Conservation (phyloP, 2,329 filamentous ascomycete genomes). For the Fusarium caatingaense region DNA sequence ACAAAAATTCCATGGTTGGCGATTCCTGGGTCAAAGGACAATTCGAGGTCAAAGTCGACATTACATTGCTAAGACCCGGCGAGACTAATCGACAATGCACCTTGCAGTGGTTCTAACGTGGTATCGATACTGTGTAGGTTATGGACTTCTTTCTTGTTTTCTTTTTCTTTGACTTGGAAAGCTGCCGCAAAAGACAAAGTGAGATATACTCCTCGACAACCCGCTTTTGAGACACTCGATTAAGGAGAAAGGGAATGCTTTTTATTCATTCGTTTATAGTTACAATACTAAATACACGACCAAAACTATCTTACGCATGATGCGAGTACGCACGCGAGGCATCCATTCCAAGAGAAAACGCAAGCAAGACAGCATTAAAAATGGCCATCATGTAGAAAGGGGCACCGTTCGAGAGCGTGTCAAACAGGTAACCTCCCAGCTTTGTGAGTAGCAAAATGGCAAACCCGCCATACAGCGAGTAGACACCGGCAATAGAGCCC, state of each 20-base stretch:
- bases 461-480: slow-evolving; percentile 88
- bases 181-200: neutral
- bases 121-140: neutral
- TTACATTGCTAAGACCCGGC: neutral
- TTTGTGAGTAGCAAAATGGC: slow-evolving; percentile 94
- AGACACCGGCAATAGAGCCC: slow-evolving; percentile 93
- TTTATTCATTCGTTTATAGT: slow-evolving; percentile 34
- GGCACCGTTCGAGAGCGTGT: slow-evolving; percentile 76
- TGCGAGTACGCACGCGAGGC: slow-evolving; percentile 54
- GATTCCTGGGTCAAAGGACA: neutral
- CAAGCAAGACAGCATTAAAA: slow-evolving; percentile 82
- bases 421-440: slow-evolving; percentile 87
- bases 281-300: slow-evolving; percentile 1
- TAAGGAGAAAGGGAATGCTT: slow-evolving; percentile 13
- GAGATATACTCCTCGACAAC: neutral
- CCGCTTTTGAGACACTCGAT: neutral
- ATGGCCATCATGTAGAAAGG: slow-evolving; percentile 95
- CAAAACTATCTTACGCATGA: slow-evolving; percentile 7
- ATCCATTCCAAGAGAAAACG: slow-evolving; percentile 65
- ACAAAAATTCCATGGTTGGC: neutral
- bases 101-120: neutral
- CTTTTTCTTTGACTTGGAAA: neutral
- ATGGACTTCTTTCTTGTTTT: neutral
- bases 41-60: neutral
- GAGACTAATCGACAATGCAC: neutral